These are phyloP conservation scores for Kazachstania sp. DNA, from an alignment of 1,139 yeast genomes.

Conservation along the genomic window DNA sequence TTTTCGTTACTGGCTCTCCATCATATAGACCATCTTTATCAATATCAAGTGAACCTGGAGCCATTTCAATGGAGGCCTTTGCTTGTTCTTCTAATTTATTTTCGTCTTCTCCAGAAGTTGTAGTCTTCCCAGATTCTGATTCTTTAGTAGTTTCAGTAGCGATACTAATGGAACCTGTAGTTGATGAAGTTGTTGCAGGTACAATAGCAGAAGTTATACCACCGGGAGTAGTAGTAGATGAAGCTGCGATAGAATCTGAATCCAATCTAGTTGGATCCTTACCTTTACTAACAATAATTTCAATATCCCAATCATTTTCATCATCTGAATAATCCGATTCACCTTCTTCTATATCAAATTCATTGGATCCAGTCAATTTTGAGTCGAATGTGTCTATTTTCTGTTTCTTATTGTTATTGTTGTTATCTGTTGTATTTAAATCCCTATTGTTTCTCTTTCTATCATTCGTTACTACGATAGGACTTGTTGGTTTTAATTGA, in stretches of 20 bases:
- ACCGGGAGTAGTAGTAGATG: background rate
- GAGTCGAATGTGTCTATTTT: background rate
- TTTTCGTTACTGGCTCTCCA: slow-evolving; percentile 75
- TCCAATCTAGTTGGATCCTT: slow-evolving; percentile 31
- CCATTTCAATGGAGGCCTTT: slow-evolving; percentile 28
- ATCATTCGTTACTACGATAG: background rate
- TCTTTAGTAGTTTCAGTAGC: slow-evolving; percentile 24
- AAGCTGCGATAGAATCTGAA: slow-evolving; percentile 19
- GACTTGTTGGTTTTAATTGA: slow-evolving; percentile 10
- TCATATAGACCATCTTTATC: slow-evolving; percentile 71
- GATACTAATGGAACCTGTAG: slow-evolving; percentile 10
- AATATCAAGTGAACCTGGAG: slow-evolving; percentile 46
- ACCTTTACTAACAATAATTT: slow-evolving; percentile 50
- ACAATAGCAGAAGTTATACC: slow-evolving; percentile 12
- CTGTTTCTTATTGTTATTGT: background rate
- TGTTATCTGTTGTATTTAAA: background rate
- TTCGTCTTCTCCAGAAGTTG: background rate
- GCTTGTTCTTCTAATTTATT: background rate
- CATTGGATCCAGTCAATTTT: slow-evolving; percentile 6
- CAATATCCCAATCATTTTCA: slow-evolving; percentile 40
- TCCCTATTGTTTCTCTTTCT: slow-evolving; percentile 9
- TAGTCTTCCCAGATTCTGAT: slow-evolving; percentile 16
- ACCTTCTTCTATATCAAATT: background rate
- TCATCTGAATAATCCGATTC: slow-evolving; percentile 24
- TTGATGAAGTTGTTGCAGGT: slow-evolving; percentile 18